Evolutionary conservation across 2,329 filamentous ascomycete genomes (phyloP).

Genomic region (Coniochaeta pulveracea): DNA sequence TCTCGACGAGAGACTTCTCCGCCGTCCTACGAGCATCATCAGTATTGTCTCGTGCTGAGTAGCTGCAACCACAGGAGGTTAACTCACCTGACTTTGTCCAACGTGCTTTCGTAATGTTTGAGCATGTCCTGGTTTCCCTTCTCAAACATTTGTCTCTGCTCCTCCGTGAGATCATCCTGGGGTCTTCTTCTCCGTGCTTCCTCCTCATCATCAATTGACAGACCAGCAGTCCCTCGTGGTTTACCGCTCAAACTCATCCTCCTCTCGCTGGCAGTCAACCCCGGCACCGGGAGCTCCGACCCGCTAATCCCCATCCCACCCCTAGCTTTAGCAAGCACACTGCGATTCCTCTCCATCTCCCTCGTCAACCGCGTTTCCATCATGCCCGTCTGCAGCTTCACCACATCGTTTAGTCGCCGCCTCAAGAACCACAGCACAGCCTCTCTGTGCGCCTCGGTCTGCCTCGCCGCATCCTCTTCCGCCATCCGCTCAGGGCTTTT

Average conservation of each 20-base stretch:
- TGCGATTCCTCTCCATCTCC: constrained; percentile 83
- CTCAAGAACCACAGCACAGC: constrained; percentile 76
- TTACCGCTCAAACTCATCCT: constrained; percentile 3
- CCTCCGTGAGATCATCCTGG: constrained; percentile 53
- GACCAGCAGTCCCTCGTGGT: constrained; percentile 3
- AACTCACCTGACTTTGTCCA: constrained; percentile 84
- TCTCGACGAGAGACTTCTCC: constrained; percentile 84
- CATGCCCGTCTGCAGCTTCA: constrained; percentile 74
- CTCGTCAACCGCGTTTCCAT: constrained; percentile 80
- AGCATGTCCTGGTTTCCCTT: constrained; percentile 89
- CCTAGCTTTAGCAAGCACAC: constrained; percentile 62
- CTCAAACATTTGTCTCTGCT: constrained; percentile 89
- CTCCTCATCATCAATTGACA: constrained; percentile 6
- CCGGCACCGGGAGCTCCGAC: constrained; percentile 10
- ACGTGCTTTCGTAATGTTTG: constrained; percentile 83
- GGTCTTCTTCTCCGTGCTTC: constrained; percentile 12
- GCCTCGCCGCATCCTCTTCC: constrained; percentile 61
- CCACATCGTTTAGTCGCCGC: constrained; percentile 63
- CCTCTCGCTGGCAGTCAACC: constrained; percentile 4
- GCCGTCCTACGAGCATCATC: constrained; percentile 48
- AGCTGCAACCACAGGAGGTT: neutral
- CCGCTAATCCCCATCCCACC: constrained; percentile 12
- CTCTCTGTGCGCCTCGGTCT: constrained; percentile 62
- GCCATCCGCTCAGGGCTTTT: constrained; percentile 54
- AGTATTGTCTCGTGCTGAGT: constrained; percentile 2